Percentiles rank a stretch among this genome's conserved stretches.
Evolutionary conservation across 2,329 filamentous ascomycete species (phyloP).

Genomic region (Emydomyces testavorans): DNA sequence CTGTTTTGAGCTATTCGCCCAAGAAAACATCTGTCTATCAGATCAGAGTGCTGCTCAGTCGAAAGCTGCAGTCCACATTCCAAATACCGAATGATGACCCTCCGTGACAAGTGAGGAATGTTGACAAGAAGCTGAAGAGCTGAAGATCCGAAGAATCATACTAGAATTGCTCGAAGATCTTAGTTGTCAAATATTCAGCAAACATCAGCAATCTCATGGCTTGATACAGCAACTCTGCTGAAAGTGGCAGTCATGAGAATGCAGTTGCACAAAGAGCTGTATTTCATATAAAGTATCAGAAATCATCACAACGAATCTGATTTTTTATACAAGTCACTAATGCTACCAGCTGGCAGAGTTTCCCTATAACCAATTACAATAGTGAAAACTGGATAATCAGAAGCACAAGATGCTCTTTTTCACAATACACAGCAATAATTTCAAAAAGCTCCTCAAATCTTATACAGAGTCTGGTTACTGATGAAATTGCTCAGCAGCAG

Average conservation of each 20-base stretch:
- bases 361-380: background rate
- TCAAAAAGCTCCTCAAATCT: too few relatives aligned
- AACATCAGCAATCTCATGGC: background rate
- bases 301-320: background rate
- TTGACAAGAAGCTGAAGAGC: background rate
- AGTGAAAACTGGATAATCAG: background rate
- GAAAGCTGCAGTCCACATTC: slow-evolving; percentile 5
- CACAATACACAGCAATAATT: too few relatives aligned
- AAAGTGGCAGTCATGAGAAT: background rate
- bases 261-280: background rate
- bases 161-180: background rate
- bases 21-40: slow-evolving; percentile 8
- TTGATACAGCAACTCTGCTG: background rate
- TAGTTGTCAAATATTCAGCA: slow-evolving; percentile 1
- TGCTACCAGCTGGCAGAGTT: background rate
- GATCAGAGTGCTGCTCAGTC: slow-evolving; percentile 10
- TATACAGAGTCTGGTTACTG: too few relatives aligned
- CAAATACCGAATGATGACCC: slow-evolving; percentile 7
- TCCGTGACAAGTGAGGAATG: slow-evolving; percentile 4
- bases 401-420: too few relatives aligned
- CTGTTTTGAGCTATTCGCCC: slow-evolving; percentile 3
- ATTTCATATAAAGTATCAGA: background rate
- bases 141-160: background rate
- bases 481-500: too few relatives aligned
- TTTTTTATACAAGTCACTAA: background rate